Evolutionary conservation across 2,329 filamentous ascomycete species (phyloP).

Genomic region (Sporothrix schenckii): DNA sequence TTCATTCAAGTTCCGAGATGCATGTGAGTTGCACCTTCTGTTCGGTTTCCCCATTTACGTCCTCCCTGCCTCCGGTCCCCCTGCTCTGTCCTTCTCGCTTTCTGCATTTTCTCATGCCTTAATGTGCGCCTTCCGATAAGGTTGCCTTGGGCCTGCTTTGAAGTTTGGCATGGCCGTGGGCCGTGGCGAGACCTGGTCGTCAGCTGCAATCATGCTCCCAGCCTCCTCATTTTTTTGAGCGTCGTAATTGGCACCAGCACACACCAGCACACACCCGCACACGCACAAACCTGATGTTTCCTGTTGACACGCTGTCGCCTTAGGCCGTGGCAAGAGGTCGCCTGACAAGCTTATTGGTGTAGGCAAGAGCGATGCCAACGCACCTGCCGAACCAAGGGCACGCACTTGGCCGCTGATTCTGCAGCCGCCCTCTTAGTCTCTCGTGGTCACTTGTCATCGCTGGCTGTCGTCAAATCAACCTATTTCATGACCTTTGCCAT

Average conservation of each 20-base stretch:
- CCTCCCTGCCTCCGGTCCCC: not conserved
- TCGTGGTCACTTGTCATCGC: not conserved
- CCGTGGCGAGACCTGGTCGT: not conserved
- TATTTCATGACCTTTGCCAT: not conserved
- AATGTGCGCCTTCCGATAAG: not conserved
- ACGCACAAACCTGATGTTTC: not conserved
- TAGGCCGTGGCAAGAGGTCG: not conserved
- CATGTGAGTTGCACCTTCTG: not conserved
- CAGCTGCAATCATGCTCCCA: slow-evolving; percentile 11
- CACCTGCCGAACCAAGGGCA: not conserved
- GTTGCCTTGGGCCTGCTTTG: not conserved
- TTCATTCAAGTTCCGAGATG: not conserved
- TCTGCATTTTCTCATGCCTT: not conserved
- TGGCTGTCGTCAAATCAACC: not conserved
- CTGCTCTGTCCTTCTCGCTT: not conserved
- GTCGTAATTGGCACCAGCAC: slow-evolving; percentile 7
- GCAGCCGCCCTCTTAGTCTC: not conserved
- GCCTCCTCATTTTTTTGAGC: slow-evolving; percentile 25
- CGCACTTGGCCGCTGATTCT: slow-evolving; percentile 13
- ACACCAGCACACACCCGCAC: not conserved
- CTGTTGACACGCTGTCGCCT: not conserved
- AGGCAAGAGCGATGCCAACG: not conserved
- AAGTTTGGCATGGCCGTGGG: not conserved
- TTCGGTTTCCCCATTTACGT: not conserved
- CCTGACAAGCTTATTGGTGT: not conserved